Evolutionary conservation across 768 basidiomycete species (phyloP), one percentile per base, ranked within the genome.

Genomic region (Cubamyces lactineus): DNA sequence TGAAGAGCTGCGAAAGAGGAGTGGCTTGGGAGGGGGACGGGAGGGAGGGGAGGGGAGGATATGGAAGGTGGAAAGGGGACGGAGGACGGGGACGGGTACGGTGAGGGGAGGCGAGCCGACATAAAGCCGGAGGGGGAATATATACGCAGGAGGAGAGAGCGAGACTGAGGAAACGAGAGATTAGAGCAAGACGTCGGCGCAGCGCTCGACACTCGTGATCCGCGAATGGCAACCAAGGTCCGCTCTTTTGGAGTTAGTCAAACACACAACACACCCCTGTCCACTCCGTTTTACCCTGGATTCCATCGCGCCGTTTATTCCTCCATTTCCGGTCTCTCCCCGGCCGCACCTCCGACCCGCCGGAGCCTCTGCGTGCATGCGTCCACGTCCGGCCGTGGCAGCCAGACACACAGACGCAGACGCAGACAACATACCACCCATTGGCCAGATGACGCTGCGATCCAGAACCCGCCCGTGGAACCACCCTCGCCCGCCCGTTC

Each of bases 31-130:
- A 40, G 19, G 46, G 46, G 19, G 46, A 47, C 21, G 52, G 52
- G 39, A 53, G 34, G 48, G 40, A 24, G 48, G 34, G 48, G 48
- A 39, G 57, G 52, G 39, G 61, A 59, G 67, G 66, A 71, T 67
- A 68, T 68, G 73, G 71, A 64, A 74, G 68, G 66, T 55, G 57
- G 52, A 72, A 71, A 70, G 68, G 59, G 69, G 65, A 64, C 46
- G 55, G 48, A 62, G 24, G 30, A 40, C 42, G 60, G 42, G 17
- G 34, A 19, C 54, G 53, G 50, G 50, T 34, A 51, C 50, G 34
- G 19, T 38, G 50, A 51, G 50, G 52, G 61, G 40, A 43, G 42
- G 55, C 49, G 41, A 46, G 63, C 65, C 63, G 68, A 69, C 66
- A 67, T 64, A 63, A 62, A 57, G 61, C 66, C 69, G 69, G 68